Evolutionary conservation across 257 asterid species (phyloP).

Genomic region (Phtheirospermum japonicum): DNA sequence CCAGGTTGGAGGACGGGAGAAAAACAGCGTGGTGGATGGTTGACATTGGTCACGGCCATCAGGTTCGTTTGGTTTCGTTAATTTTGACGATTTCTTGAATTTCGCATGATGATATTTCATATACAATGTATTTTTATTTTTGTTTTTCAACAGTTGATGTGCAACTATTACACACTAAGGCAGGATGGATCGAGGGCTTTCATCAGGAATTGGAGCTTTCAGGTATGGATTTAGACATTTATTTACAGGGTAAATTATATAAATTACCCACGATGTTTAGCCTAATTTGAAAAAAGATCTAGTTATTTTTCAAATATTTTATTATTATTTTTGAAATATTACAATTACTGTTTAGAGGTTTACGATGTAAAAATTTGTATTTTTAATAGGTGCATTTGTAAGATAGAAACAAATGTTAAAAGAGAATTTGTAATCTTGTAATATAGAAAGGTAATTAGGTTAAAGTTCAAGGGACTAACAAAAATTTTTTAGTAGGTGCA

Average conservation of each 20-base stretch:
- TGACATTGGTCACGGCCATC: constrained; percentile 84
- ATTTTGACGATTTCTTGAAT: neutral
- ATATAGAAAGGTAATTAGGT: too few relatives aligned
- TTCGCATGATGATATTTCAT: neutral
- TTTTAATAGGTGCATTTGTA: too few relatives aligned
- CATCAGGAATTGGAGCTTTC: constrained; percentile 77
- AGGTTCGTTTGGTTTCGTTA: constrained; percentile 44
- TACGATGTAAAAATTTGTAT: too few relatives aligned
- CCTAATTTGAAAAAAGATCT: too few relatives aligned
- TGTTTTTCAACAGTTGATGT: constrained; percentile 66
- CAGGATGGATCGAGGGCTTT: constrained; percentile 92
- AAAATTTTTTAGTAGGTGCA: too few relatives aligned
- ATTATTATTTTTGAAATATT: too few relatives aligned
- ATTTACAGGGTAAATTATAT: too few relatives aligned
- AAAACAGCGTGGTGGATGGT: constrained; percentile 91
- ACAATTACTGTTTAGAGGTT: too few relatives aligned
- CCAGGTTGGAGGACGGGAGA: constrained; percentile 69
- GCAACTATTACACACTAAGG: constrained; percentile 91
- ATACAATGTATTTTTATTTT: neutral
- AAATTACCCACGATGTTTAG: neutral
- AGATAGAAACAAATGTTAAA: too few relatives aligned
- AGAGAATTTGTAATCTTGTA: too few relatives aligned
- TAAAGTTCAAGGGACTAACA: too few relatives aligned
- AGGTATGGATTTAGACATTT: constrained; percentile 43
- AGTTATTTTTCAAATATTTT: neutral